Base-by-base conservation (phyloP, 345 rosid species). In the Chamaenerion angustifolium region DNA sequence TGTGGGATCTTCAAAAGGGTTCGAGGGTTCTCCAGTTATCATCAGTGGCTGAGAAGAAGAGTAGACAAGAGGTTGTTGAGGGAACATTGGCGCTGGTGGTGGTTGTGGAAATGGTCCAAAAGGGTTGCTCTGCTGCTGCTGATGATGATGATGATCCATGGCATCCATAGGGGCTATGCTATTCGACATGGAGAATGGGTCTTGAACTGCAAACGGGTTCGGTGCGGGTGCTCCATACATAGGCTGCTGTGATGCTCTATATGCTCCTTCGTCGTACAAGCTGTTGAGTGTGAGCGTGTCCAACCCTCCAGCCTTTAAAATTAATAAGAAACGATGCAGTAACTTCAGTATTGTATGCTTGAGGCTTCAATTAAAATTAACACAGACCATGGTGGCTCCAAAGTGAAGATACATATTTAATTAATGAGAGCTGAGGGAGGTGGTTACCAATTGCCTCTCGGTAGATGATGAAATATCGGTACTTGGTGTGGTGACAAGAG, bases 281-380 rank as follows among this genome's bases (percentile, higher is more conserved):
- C 97, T 93, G 76, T 73, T 76, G 45, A 93, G 71, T 11, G 81
- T 88, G 58, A 88, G 86, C 0, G 95, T 62, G 69, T 93, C 99
- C 72, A 93, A 61, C 51, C 99, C 99, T 63, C 97, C 99, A 49
- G 78, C 99, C 99, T 93, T 60, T 31, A 31, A 31, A 31, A 5
- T 31, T 5, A 31, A 31, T 31, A 31, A 21, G 25, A 21, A 21
- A 8, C 37, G 10, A 31, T 31, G 37, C 2, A 31, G 37, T 31
- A 4, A 31, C 37, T 31, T 31, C 27, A 23, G 27, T 23, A 23
- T 23, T 5, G n/a, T n/a, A n/a, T n/a, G n/a, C n/a, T n/a, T n/a
- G n/a, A n/a, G n/a, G n/a, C n/a, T n/a, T n/a, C n/a, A n/a, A n/a
- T n/a, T n/a, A n/a, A 21, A 21, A 21, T 21, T 4, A 21, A 21